phyloP scores from a whole-genome alignment of 78 protist species.

The Mantamonas sphyraenae region DNA sequence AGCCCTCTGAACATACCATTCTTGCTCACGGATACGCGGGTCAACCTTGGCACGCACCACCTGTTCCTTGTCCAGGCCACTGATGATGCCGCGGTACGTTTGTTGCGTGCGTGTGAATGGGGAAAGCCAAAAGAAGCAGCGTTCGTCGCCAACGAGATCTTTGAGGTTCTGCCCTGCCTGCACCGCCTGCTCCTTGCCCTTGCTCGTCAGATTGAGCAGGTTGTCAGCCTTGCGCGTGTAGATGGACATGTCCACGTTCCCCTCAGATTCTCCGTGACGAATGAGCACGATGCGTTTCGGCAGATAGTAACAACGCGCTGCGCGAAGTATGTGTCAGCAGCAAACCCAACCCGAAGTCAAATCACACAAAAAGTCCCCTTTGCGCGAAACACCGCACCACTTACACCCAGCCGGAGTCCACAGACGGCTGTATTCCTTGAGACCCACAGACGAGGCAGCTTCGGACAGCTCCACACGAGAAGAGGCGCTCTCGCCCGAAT shows the following conservation, averaged over 20 bases:
- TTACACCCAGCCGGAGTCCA: no score
- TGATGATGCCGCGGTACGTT: no score
- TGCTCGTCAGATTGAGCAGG: slow-evolving; percentile 11
- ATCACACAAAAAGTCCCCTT: background rate
- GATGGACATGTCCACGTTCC: slow-evolving; percentile 12
- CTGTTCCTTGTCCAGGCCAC: no score
- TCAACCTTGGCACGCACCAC: slow-evolving; percentile 9
- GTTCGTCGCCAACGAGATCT: slow-evolving; percentile 18
- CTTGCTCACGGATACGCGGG: slow-evolving; percentile 63
- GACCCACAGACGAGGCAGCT: no score
- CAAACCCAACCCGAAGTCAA: background rate
- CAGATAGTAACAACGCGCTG: background rate
- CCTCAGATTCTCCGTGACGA: slow-evolving; percentile 53
- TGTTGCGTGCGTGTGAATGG: slow-evolving; percentile 11
- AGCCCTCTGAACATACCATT: no score
- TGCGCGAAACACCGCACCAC: no score
- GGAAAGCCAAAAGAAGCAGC: background rate
- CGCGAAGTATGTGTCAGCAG: background rate
- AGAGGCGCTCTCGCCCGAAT: no score
- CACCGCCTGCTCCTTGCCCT: slow-evolving; percentile 23
- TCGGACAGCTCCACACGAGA: no score
- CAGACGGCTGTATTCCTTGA: no score
- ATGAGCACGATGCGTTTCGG: slow-evolving; percentile 40
- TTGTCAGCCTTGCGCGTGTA: slow-evolving; percentile 34
- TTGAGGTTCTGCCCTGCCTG: slow-evolving; percentile 19